Conservation (phyloP, 78 protist genomes). For the Andalucia godoyi region DNA sequence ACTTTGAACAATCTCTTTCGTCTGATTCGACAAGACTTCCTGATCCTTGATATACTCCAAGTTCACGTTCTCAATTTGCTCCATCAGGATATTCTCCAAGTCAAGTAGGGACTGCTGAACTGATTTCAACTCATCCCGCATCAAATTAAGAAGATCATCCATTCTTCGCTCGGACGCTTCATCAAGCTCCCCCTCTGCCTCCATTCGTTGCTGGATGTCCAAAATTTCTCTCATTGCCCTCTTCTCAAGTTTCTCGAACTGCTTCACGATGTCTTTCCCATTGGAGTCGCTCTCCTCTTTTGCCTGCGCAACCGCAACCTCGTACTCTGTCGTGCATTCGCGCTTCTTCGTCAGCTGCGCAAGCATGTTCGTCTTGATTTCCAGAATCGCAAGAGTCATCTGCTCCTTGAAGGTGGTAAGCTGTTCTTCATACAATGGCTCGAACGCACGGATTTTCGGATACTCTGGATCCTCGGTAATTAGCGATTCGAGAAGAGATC, state of each 20-base stretch:
- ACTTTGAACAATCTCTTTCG: too few species aligned
- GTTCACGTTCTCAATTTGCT: too few species aligned
- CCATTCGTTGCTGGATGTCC: too few species aligned
- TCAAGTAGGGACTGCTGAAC: too few species aligned
- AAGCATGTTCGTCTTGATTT: conserved; percentile 3
- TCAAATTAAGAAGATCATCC: too few species aligned
- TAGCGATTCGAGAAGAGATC: background rate
- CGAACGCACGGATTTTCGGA: background rate
- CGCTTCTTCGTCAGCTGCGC: background rate
- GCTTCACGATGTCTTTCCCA: background rate
- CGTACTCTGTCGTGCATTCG: background rate
- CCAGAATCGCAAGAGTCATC: background rate
- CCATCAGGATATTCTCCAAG: too few species aligned
- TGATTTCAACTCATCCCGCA: too few species aligned
- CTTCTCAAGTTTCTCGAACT: conserved; percentile 10
- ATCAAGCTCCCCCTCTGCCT: too few species aligned
- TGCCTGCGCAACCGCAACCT: background rate
- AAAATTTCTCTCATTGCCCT: too few species aligned
- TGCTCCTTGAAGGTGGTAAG: background rate
- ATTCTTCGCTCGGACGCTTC: too few species aligned
- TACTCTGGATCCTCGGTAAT: background rate
- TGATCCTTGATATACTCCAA: too few species aligned
- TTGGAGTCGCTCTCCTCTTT: background rate
- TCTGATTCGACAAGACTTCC: too few species aligned
- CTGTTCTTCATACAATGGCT: background rate